Evolutionary conservation across 306 rosid genomes (phyloP).

Genomic region (Quercus wislizeni): DNA sequence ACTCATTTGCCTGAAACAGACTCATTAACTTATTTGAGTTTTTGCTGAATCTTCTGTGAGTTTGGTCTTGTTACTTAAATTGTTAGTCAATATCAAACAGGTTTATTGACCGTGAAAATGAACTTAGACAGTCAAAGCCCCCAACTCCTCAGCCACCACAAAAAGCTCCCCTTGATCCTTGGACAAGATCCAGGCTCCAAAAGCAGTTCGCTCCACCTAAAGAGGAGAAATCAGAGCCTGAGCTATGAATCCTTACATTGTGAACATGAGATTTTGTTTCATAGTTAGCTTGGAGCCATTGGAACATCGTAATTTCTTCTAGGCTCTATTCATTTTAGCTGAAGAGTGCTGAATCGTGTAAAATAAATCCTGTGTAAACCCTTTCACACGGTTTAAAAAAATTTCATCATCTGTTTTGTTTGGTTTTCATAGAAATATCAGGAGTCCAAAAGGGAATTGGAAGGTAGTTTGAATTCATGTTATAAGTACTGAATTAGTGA

Average conservation of each 20-base stretch:
- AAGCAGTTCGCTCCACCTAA: slow-evolving; percentile 81
- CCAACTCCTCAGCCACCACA: slow-evolving; percentile 78
- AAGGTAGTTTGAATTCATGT: too few species aligned
- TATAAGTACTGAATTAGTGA: too few species aligned
- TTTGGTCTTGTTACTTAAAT: neutral
- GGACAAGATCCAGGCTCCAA: slow-evolving; percentile 72
- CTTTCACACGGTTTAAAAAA: too few species aligned
- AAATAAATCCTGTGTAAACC: neutral
- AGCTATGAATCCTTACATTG: slow-evolving; percentile 25
- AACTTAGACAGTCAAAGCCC: slow-evolving; percentile 84
- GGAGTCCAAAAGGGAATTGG: too few species aligned
- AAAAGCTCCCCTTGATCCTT: slow-evolving; percentile 79
- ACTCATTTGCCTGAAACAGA: neutral
- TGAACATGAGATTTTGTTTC: slow-evolving; percentile 4
- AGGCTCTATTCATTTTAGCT: neutral
- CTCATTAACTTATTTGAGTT: neutral
- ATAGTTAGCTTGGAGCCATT: neutral
- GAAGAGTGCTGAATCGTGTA: neutral
- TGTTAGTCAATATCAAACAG: slow-evolving; percentile 34
- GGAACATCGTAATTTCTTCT: neutral
- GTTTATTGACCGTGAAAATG: slow-evolving; percentile 81
- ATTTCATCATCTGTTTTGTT: too few species aligned
- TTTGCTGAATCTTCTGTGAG: neutral
- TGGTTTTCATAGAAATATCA: too few species aligned
- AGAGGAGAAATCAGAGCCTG: slow-evolving; percentile 54